A percentile compares a stretch with the other conserved stretches of the same genome.
Evolutionary conservation across 225 moss, liverwort and hornwort genomes (phyloP).

Genomic region (Marchantia polymorpha): DNA sequence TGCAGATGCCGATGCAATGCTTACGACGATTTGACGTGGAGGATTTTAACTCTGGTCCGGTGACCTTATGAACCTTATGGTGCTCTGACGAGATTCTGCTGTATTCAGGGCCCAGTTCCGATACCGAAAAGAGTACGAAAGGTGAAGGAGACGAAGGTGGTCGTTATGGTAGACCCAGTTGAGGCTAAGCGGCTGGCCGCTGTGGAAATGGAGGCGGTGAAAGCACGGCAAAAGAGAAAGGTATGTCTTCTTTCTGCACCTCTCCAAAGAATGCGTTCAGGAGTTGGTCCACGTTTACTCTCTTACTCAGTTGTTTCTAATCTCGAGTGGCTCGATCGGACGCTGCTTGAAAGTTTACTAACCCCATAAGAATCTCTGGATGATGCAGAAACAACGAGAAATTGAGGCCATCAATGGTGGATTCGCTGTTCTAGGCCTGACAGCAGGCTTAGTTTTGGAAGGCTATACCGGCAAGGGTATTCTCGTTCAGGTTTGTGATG

Average conservation of each 20-base stretch:
- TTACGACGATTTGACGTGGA: background rate
- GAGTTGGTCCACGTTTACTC: too few species aligned
- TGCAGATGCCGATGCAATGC: too few species aligned
- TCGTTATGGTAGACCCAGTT: constrained; percentile 85
- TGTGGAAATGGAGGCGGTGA: constrained; percentile 64
- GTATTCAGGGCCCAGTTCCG: constrained; percentile 11
- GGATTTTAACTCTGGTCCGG: background rate
- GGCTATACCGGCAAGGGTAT: constrained; percentile 86
- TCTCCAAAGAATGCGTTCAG: background rate
- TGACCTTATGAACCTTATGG: background rate
- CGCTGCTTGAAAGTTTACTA: background rate
- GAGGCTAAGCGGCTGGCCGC: constrained; percentile 97
- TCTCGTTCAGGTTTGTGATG: constrained; percentile 57
- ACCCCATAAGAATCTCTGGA: background rate
- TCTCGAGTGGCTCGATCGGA: too few species aligned
- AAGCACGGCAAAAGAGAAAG: constrained; percentile 62
- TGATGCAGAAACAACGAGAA: constrained; percentile 55
- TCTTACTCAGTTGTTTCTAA: too few species aligned
- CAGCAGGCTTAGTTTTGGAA: constrained; percentile 74
- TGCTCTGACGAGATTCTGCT: background rate
- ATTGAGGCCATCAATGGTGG: constrained; percentile 96
- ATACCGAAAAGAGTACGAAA: constrained; percentile 2
- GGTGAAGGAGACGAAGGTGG: constrained; percentile 45
- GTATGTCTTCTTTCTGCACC: constrained; percentile 24
- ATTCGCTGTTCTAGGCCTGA: constrained; percentile 87